Percentiles rank a stretch among this genome's conserved stretches.
phyloP scores from a whole-genome alignment of 169 alveolate genomes.

The Cryptosporidium meleagridis region DNA sequence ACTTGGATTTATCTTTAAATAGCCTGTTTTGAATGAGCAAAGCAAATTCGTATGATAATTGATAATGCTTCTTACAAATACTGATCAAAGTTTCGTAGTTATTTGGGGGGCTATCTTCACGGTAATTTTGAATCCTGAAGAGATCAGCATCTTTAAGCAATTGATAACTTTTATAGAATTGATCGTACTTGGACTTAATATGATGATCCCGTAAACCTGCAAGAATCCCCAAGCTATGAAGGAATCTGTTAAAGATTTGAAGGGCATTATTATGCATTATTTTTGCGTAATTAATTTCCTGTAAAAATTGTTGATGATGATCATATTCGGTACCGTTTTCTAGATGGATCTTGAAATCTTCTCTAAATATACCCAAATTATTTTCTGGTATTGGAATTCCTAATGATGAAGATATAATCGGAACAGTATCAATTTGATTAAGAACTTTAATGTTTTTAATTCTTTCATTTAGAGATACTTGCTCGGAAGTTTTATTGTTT shows the following conservation, averaged over 20 bases:
- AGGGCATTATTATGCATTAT: constrained; percentile 61
- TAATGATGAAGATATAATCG: constrained; percentile 19
- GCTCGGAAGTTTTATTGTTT: background rate
- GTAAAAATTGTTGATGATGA: background rate
- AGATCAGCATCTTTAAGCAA: background rate
- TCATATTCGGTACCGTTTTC: background rate
- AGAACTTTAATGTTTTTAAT: background rate
- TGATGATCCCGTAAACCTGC: background rate
- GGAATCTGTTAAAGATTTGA: constrained; percentile 15
- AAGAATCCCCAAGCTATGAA: background rate
- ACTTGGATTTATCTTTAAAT: constrained; percentile 15
- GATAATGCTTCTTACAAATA: constrained; percentile 20
- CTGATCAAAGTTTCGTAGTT: background rate
- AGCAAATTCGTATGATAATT: constrained; percentile 1
- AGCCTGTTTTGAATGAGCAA: background rate
- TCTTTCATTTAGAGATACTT: constrained; percentile 6
- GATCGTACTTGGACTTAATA: background rate
- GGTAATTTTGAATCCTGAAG: background rate
- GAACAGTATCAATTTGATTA: constrained; percentile 48
- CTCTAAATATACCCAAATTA: constrained; percentile 34
- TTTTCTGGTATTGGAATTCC: constrained; percentile 56
- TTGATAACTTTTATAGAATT: background rate
- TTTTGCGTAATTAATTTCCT: background rate
- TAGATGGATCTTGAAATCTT: background rate
- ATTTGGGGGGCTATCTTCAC: no score